Evolutionary conservation across 1,139 yeast species (phyloP).

Genomic region (Suhomyces kunorum): DNA sequence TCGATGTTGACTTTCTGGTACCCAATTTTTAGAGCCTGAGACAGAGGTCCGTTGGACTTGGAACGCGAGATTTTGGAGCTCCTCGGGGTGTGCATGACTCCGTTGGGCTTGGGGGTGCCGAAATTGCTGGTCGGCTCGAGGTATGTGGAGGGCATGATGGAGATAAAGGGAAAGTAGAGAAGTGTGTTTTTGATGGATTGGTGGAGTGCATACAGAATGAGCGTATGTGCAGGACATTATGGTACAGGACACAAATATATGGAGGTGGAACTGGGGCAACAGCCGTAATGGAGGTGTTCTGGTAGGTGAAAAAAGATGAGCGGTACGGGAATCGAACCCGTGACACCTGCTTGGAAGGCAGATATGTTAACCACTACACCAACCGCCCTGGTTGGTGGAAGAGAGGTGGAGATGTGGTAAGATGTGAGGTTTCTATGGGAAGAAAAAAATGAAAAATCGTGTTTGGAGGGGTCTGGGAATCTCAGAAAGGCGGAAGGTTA

Average conservation of each 20-base stretch:
- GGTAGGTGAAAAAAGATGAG: slow-evolving; percentile 40
- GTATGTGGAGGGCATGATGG: slow-evolving; percentile 26
- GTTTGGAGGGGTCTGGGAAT: background rate
- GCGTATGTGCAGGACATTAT: slow-evolving; percentile 3
- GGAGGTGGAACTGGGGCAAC: slow-evolving; percentile 1
- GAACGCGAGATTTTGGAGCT: slow-evolving; percentile 18
- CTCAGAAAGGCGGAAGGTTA: too few relatives aligned
- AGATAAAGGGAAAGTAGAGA: background rate
- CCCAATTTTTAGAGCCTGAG: slow-evolving; percentile 54
- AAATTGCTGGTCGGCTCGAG: slow-evolving; percentile 16
- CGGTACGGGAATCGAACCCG: slow-evolving; percentile 84
- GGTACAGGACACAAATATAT: too few relatives aligned
- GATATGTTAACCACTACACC: slow-evolving; percentile 55
- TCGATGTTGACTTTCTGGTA: slow-evolving; percentile 72
- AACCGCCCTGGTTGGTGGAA: slow-evolving; percentile 38
- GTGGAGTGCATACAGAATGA: slow-evolving; percentile 1
- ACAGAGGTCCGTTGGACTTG: slow-evolving; percentile 30
- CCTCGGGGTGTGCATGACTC: slow-evolving; percentile 12
- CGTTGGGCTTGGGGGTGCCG: slow-evolving; percentile 11
- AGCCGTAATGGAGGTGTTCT: background rate
- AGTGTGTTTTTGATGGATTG: slow-evolving; percentile 4
- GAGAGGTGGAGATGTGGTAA: background rate
- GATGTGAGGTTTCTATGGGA: background rate
- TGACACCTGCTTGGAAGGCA: slow-evolving; percentile 83
- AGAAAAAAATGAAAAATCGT: background rate